These are phyloP conservation scores for Gautieria morchelliformis DNA, from an alignment of 768 basidiomycete genomes.

Conservation along the genomic window DNA sequence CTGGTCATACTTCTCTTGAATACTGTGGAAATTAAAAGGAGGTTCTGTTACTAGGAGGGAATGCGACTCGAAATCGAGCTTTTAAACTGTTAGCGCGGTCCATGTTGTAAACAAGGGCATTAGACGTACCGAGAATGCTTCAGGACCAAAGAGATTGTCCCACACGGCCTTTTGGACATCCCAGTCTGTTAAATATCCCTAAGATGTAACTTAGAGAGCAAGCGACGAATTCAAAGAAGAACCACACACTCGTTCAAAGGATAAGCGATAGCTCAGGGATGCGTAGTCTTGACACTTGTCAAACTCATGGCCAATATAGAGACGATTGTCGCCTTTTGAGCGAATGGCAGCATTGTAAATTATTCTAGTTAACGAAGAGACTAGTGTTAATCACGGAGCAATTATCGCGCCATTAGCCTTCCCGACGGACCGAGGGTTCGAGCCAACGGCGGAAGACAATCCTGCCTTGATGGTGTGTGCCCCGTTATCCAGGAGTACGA, in stretches of 20 bases:
- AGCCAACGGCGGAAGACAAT: slow-evolving; percentile 24
- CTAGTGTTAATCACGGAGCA: neutral
- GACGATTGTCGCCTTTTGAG: slow-evolving; percentile 72
- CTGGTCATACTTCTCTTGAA: slow-evolving; percentile 90
- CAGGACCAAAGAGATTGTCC: slow-evolving; percentile 79
- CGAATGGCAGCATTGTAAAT: slow-evolving; percentile 77
- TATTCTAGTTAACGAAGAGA: slow-evolving; percentile 32
- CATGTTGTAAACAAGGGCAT: neutral
- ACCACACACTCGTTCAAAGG: slow-evolving; percentile 70
- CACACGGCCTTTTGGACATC: slow-evolving; percentile 91
- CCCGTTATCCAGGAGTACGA: slow-evolving; percentile 78
- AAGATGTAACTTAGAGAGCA: slow-evolving; percentile 13
- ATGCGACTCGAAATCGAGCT: slow-evolving; percentile 67
- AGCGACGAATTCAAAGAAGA: slow-evolving; percentile 7
- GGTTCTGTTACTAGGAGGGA: slow-evolving; percentile 88
- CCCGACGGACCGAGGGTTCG: slow-evolving; percentile 22
- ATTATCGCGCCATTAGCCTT: neutral
- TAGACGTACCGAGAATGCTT: slow-evolving; percentile 51
- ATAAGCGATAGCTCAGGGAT: slow-evolving; percentile 71
- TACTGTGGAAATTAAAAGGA: slow-evolving; percentile 86
- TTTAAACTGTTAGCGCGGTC: neutral
- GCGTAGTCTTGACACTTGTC: slow-evolving; percentile 69
- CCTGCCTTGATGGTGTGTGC: slow-evolving; percentile 76
- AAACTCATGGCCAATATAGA: slow-evolving; percentile 83
- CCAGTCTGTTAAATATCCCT: slow-evolving; percentile 95